Evolutionary conservation across 306 rosid species (phyloP), one percentile per base, ranked within the genome.

Genomic region (Prunus mongolica): DNA sequence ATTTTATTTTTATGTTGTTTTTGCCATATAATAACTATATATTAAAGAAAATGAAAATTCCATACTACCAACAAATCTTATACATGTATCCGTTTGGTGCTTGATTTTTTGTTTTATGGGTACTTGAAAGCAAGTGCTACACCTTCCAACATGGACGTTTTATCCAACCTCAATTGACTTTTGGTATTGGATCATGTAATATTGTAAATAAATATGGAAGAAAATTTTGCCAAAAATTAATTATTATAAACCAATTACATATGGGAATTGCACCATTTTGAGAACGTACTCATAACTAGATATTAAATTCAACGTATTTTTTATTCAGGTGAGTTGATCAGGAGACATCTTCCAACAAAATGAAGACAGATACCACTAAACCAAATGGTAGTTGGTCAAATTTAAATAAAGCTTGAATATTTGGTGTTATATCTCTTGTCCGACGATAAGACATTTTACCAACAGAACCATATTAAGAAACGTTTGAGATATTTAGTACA

Each of bases 81-180:
- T 1, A 38, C 44, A 38, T 58, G 24, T n/a, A 20, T 16, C 68
- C 68, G 47, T 64, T 64, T 32, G 47, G 68, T 63, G 30, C 68
- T 34, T 5, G 1, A 19, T 69, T 22, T 2, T 13, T 14, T 5
- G 6, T 13, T 69, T 44, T 32, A 51, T 25, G 19, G 79, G 78
- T 81, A 63, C 52, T 65, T 79, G 88, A 81, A 84, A 84, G 81
- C 74, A 80, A 69, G 72, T 76, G 74, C 41, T 74, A 19, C 79
- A 90, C 84, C 96, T 79, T 86, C 83, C 87, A 85, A 82, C 45
- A 24, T 57, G 63, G 88, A 85, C 93, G 49, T 83, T 78, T 80
- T 78, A 85, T 80, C 96, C 19, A 44, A 76, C 84, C 46, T 76
- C 49, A 73, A 75, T 66, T 55, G 84, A 81, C 78, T 71, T 76